Evolutionary conservation across 1,284 basidiomycete genomes (phyloP), one percentile per base, ranked within the genome.

Genomic region (Trichosporon ovoides): DNA sequence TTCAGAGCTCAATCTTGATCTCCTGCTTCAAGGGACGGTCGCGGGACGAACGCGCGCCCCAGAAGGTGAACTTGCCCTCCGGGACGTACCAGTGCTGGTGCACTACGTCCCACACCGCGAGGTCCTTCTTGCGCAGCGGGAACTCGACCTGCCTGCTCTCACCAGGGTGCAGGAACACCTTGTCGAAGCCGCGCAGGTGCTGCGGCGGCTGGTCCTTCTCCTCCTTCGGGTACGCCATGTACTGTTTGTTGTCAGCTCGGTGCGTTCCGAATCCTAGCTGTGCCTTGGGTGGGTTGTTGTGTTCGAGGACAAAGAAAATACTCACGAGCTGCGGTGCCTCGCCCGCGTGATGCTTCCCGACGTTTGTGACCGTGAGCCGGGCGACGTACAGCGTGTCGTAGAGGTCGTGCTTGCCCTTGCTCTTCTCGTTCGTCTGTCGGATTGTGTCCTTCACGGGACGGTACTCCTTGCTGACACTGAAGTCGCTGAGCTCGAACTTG

Each of bases 291-390:
- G n/a, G n/a, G n/a, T n/a, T n/a, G n/a, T n/a, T n/a, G n/a, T n/a
- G n/a, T n/a, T n/a, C n/a, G n/a, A n/a, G n/a, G n/a, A n/a, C n/a
- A n/a, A n/a, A n/a, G n/a, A n/a, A n/a, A 7, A 22, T 7, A 67
- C 75, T 59, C 38, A 76, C 73, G 16, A 80, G 69, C 66, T 82
- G 81, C 1, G 75, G 75, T 2, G 80, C 79, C 56, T 80, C 80
- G 22, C 71, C 72, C 1, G 74, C 81, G 0, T 58, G 64, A 6
- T 70, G 60, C 2, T 68, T 56, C 16, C 81, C 80, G 2, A 70
- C 72, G 72, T 82, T 82, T 35, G 66, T 73, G 20, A 82, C 71
- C 4, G 72, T 70, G 4, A 75, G 74, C 13, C 64, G 56, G 14
- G 77, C 73, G 13, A 62, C 59, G 62, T 68, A 68, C 62, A 75